These are phyloP conservation scores for Talaromyces liani DNA, from an alignment of 495 filamentous ascomycete genomes.

Conservation along the genomic window DNA sequence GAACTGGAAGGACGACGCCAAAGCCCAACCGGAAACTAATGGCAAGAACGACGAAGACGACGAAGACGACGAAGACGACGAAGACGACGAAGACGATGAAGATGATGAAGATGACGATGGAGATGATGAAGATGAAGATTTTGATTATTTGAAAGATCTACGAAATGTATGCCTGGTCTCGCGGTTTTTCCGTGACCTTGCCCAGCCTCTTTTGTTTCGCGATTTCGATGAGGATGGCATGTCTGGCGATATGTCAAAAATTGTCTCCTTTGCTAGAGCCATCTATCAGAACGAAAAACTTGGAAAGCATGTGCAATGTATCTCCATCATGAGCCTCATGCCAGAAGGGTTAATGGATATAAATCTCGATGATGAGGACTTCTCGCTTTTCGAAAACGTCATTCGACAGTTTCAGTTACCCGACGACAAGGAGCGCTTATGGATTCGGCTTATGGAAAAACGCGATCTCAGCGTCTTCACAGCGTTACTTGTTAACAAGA, in stretches of 20 bases:
- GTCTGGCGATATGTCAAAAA: not conserved
- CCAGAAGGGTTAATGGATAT: not conserved
- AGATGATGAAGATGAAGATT: not conserved
- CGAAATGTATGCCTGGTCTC: conserved; percentile 18
- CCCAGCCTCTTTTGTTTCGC: conserved; percentile 19
- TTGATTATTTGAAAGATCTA: conserved; percentile 6
- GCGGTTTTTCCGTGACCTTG: conserved; percentile 14
- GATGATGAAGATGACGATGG: not conserved
- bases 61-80: too few relatives aligned
- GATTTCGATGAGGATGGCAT: conserved; percentile 10
- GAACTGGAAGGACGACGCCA: not conserved
- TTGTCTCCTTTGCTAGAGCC: conserved; percentile 11
- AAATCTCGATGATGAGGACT: not conserved
- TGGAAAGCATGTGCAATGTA: conserved; percentile 14
- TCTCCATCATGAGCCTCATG: not conserved
- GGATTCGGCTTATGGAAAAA: conserved; percentile 6
- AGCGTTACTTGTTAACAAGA: conserved; percentile 15
- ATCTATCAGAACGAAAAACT: conserved; percentile 15
- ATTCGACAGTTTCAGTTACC: conserved; percentile 7
- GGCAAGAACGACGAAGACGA: too few relatives aligned
- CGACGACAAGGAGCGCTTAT: conserved; percentile 2
- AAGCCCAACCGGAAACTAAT: not conserved
- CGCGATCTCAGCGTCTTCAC: conserved; percentile 12
- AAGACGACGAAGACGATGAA: too few relatives aligned
- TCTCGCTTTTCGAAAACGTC: conserved; percentile 3